These are phyloP conservation scores for Mycosphaerelloides madeirae DNA, from an alignment of 2,329 filamentous ascomycete genomes.

Conservation along the genomic window DNA sequence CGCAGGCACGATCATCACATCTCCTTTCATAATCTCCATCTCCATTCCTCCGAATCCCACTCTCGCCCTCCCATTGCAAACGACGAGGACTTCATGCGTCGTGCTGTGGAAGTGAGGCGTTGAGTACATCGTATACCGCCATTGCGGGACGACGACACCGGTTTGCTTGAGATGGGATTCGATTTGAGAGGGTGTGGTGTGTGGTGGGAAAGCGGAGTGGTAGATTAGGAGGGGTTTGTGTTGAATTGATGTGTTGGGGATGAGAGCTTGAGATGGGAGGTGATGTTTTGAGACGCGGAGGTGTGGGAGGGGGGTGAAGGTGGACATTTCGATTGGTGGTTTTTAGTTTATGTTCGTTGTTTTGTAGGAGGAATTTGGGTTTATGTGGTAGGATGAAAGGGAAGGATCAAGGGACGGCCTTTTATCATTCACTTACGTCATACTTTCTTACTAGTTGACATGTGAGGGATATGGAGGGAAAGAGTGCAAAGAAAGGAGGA, in stretches of 20 bases:
- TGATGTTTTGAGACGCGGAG: conserved; percentile 55
- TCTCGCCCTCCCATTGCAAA: conserved; percentile 56
- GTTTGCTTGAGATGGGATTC: conserved; percentile 52
- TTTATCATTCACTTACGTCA: conserved; percentile 5
- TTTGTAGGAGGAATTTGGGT: background rate
- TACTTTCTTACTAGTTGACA: conserved; percentile 21
- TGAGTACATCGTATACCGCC: conserved; percentile 65
- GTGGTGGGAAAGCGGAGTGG: conserved; percentile 51
- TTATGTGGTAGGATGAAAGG: background rate
- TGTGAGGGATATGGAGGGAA: background rate
- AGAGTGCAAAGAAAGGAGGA: background rate
- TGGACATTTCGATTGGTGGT: conserved; percentile 11
- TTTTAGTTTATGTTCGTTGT: background rate
- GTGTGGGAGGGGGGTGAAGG: conserved; percentile 43
- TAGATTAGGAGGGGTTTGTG: conserved; percentile 63
- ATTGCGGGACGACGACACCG: conserved; percentile 57
- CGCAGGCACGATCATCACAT: conserved; percentile 62
- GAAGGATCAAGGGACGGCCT: background rate
- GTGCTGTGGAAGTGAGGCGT: conserved; percentile 64
- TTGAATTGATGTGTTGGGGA: conserved; percentile 63
- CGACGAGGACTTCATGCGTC: conserved; percentile 61
- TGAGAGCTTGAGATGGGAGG: conserved; percentile 52
- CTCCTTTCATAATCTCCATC: conserved; percentile 52
- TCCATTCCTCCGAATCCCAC: conserved; percentile 56
- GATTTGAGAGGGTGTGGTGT: conserved; percentile 46